phyloP scores from a whole-genome alignment of 345 rosid species.

The Microcos paniculata region DNA sequence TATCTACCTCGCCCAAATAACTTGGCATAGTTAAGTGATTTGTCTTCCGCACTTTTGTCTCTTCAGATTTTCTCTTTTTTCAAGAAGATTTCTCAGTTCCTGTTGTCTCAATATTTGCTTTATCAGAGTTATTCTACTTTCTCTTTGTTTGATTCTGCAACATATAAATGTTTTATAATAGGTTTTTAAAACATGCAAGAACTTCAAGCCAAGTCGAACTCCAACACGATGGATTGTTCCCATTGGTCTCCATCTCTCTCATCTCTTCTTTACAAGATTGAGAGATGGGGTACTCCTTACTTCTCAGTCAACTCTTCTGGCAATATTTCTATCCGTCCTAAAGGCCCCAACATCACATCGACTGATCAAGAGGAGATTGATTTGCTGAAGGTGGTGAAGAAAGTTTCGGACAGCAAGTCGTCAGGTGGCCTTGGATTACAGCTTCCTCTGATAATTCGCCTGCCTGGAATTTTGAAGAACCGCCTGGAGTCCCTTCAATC shows the following conservation, averaged over 20 bases:
- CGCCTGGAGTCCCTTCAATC: conserved; percentile 77
- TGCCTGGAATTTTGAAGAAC: conserved; percentile 76
- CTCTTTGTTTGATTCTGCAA: not conserved
- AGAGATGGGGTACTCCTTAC: conserved; percentile 85
- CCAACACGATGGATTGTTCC: conserved; percentile 14
- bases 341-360: conserved; percentile 49
- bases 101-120: not conserved
- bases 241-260: conserved; percentile 75
- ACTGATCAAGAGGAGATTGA: conserved; percentile 74
- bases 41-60: not conserved
- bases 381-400: conserved; percentile 66
- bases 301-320: conserved; percentile 71
- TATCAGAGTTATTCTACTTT: not conserved
- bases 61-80: not conserved
- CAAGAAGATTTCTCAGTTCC: not conserved
- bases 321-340: conserved; percentile 63
- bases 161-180: not conserved
- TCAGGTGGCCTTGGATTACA: conserved; percentile 75
- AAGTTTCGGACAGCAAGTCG: conserved; percentile 65
- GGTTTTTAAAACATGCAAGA: not conserved
- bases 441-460: conserved; percentile 65
- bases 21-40: no score
- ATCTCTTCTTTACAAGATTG: conserved; percentile 59
- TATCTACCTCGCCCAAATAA: no score
- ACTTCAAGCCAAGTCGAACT: not conserved